Base-by-base conservation (phyloP, 495 filamentous ascomycete species). In the Xylaria scruposa region DNA sequence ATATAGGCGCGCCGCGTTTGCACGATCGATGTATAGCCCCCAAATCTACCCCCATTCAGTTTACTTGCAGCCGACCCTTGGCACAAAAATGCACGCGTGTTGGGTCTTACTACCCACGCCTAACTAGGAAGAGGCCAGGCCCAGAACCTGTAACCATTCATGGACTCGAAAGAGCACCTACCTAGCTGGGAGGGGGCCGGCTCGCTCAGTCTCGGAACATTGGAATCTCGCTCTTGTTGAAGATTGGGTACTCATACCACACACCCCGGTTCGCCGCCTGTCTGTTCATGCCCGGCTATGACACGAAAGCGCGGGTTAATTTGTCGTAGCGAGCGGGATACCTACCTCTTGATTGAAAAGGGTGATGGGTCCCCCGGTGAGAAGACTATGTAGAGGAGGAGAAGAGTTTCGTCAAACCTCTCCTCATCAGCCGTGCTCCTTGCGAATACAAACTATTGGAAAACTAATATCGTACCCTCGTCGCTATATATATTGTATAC, bases 121-220 rank as follows among this genome's bases (percentile, higher is more conserved):
- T 10, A n/a, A 17, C 73, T 73, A 61, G 73, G 71, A 70, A 64
- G 49, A 66, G 29, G 71, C 71, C 66, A 38, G 63, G 69, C 67
- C 71, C 70, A 68, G 69, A 75, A 68, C 65, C 56, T 13, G 65
- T 66, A 54, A 12, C 24, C 24, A 66, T 49, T 64, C 42, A 42
- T 19, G n/a, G 40, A 26, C 42, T 47, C 13, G 21, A 29, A 24
- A 44, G n/a, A 62, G 36, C 36, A 56, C 53, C 53, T 56, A 56
- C 53, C 53, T 56, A 56, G 53, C 53, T 56, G 13, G 53, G 53
- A 26, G 15, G 53, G 51, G 53, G 53, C 4, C 53, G 38, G 38
- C 38, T 42, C 49, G 49, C 49, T 10, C 53, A 17, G 51, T 29
- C 53, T 56, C 26, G 53, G 53, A 56, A 17, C 26, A 21, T 38